Percentiles rank a stretch among this genome's conserved stretches.
These are phyloP conservation scores for Ogataea angusta DNA, from an alignment of 805 yeast genomes.

Conservation along the genomic window DNA sequence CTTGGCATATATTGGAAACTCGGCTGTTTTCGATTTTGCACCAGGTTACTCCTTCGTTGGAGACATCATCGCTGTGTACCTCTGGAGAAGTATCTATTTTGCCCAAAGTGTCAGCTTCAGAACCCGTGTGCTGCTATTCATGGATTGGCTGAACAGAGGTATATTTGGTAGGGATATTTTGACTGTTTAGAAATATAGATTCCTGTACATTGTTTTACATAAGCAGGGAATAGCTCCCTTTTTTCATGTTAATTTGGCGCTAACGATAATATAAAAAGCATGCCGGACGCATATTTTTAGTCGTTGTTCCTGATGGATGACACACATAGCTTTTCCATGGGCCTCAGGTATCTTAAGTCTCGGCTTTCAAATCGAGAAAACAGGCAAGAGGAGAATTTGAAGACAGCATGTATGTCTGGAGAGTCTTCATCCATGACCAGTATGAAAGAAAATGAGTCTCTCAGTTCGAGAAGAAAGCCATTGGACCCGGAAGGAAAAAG, in stretches of 20 bases:
- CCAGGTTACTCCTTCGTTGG: conserved; percentile 61
- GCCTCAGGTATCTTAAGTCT: conserved; percentile 24
- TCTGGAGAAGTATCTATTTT: conserved; percentile 71
- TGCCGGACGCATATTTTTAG: not conserved
- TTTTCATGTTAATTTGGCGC: conserved; percentile 7
- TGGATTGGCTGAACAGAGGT: conserved; percentile 69
- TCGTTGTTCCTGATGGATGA: conserved; percentile 17
- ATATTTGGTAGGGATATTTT: conserved; percentile 49
- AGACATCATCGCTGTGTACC: conserved; percentile 66
- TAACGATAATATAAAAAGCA: conserved; percentile 4
- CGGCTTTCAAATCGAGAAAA: conserved; percentile 20
- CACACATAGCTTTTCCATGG: conserved; percentile 20
- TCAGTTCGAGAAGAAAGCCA: conserved; percentile 7
- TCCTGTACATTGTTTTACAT: conserved; percentile 7
- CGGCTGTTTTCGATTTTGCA: conserved; percentile 66
- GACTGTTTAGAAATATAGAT: conserved; percentile 13
- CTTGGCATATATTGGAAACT: conserved; percentile 65
- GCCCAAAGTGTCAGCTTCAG: conserved; percentile 64
- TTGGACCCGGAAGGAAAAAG: conserved; percentile 4
- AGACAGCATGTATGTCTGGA: conserved; percentile 4
- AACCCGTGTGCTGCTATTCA: conserved; percentile 58
- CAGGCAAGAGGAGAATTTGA: conserved; percentile 6
- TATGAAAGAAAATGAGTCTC: conserved; percentile 15
- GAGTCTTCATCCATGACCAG: conserved; percentile 1
- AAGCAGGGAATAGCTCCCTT: conserved; percentile 1